phyloP scores from a whole-genome alignment of 352 stramenopile species.

The Pythium dissimile region DNA sequence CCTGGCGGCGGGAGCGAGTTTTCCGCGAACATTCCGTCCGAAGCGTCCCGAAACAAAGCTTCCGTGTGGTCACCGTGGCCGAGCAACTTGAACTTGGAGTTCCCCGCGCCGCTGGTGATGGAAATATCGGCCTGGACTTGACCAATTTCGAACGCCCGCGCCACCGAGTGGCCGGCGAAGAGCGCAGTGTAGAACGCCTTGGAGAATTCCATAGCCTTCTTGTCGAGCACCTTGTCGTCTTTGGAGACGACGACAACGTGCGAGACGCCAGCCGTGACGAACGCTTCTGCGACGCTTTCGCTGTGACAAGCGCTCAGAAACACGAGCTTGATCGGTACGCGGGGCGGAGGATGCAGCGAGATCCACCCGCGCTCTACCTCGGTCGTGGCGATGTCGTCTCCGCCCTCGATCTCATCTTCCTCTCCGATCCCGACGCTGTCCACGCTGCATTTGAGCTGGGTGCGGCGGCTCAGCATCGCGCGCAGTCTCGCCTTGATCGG shows the following conservation, averaged over 20 bases:
- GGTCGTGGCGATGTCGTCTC: conserved; percentile 24
- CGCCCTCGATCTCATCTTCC: conserved; percentile 2
- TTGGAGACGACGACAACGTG: conserved; percentile 90
- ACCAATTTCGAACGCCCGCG: conserved; percentile 80
- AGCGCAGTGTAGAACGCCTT: conserved; percentile 89
- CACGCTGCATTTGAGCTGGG: neutral
- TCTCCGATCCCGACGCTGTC: neutral
- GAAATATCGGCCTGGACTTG: conserved; percentile 73
- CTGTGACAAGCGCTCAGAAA: conserved; percentile 91
- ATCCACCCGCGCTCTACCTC: conserved; percentile 51
- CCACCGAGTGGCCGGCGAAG: conserved; percentile 73
- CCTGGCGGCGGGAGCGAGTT: conserved; percentile 46
- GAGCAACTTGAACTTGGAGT: conserved; percentile 80
- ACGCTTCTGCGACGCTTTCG: conserved; percentile 83
- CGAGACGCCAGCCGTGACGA: conserved; percentile 85
- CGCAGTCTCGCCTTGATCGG: conserved; percentile 11
- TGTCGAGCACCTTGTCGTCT: conserved; percentile 81
- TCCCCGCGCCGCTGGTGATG: conserved; percentile 34
- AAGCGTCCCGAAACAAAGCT: conserved; percentile 61
- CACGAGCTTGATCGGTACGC: conserved; percentile 68
- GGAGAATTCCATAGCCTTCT: conserved; percentile 86
- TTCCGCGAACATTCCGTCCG: conserved; percentile 50
- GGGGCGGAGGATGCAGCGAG: conserved; percentile 33
- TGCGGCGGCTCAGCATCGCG: conserved; percentile 14
- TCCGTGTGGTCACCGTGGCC: conserved; percentile 74